Evolutionary conservation across 768 basidiomycete species (phyloP), one percentile per base, ranked within the genome.

Genomic region (Tylopilus subfusipes): DNA sequence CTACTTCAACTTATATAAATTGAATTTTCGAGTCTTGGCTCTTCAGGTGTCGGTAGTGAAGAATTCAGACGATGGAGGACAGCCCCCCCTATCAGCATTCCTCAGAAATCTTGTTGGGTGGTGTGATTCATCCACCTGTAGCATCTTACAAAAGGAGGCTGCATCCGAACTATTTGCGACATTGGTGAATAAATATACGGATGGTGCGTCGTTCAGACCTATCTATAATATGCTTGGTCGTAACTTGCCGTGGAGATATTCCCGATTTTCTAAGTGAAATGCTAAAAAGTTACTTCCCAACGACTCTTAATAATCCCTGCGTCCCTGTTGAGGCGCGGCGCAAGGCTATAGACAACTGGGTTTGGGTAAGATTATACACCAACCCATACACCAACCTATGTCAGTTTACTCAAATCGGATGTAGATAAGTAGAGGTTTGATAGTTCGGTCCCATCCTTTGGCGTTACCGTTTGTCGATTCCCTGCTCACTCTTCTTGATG

Each of bases 351-450:
- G 67, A 68, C 36, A 74, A 76, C 5, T 93, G 88, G 86, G 74
- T 76, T 54, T 90, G 85, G 86, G 91, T 92, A 57, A 56, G 78
- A 38, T 48, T 13, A n/a, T n/a, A n/a, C n/a, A n/a, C n/a, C 24
- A 21, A 16, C 10, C n/a, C 13, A 16, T 16, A 14, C 24, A 24
- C 24, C 14, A 14, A n/a, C 7, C 21, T 10, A 7, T 38, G 34
- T 27, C 22, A 19, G 11, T 50, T 59, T 48, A 42, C 40, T 50
- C 34, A 53, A 55, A 27, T 45, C 2, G 48, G 13, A 24, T 27
- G 29, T 5, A 97, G 96, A 77, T 91, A 14, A 78, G 83, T 19
- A 90, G 90, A 69, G 92, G 83, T 1, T 75, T 99, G 24, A 73
- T 94, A 2, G 82, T 94, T 1, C 82, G 86, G 13, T 85, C 84